Conservation (phyloP, 1,284 basidiomycete genomes). For the Ganoderma resinaceum region DNA sequence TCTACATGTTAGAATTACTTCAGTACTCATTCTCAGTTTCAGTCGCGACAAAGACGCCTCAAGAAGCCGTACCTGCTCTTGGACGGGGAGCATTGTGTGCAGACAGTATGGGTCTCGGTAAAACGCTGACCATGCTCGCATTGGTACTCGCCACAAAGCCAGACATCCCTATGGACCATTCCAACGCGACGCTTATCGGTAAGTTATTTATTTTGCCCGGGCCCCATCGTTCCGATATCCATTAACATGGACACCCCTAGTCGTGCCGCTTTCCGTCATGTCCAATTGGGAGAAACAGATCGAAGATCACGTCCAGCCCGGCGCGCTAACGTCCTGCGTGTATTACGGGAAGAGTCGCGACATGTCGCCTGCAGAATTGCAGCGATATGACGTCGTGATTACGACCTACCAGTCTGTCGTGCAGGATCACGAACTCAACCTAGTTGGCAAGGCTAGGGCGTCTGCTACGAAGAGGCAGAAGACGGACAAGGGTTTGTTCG, state of each 20-base stretch:
- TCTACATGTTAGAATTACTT: background rate
- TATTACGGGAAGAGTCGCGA: conserved; percentile 79
- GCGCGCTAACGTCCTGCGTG: conserved; percentile 61
- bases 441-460: conserved; percentile 34
- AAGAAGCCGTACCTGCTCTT: conserved; percentile 66
- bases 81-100: conserved; percentile 87
- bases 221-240: background rate
- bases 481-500: conserved; percentile 62
- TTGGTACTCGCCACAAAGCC: conserved; percentile 78
- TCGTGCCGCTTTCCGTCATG: conserved; percentile 86
- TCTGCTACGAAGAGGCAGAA: conserved; percentile 65
- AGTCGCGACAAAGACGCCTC: conserved; percentile 85
- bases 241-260: conserved; percentile 46
- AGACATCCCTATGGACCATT: conserved; percentile 63
- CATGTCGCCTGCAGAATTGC: conserved; percentile 65
- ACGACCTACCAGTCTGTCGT: conserved; percentile 85
- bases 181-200: conserved; percentile 81
- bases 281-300: conserved; percentile 95
- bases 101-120: conserved; percentile 91
- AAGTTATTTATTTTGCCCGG: conserved; percentile 29
- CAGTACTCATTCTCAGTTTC: conserved; percentile 12
- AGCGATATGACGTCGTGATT: conserved; percentile 82
- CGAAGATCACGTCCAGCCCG: conserved; percentile 72
- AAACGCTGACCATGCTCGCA: conserved; percentile 84
- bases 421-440: conserved; percentile 52